phyloP scores from a whole-genome alignment of 805 yeast species.

The Suhomyces prunicola region DNA sequence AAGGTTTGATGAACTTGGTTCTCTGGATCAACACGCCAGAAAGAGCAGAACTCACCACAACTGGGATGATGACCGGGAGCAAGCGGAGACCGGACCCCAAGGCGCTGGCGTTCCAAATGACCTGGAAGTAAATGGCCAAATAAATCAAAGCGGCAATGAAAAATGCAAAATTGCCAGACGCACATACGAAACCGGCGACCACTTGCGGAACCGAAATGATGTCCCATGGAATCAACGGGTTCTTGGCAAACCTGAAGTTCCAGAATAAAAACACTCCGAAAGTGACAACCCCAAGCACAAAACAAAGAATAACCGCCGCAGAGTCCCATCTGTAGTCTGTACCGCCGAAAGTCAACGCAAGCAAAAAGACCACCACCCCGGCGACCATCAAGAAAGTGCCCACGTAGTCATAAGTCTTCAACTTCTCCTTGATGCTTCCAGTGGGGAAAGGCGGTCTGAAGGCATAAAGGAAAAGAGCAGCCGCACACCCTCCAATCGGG shows the following conservation, averaged over 20 bases:
- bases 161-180: slow-evolving; percentile 15
- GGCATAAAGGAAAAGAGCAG: slow-evolving; percentile 13
- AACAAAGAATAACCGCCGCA: slow-evolving; percentile 21
- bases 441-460: slow-evolving; percentile 20
- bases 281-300: slow-evolving; percentile 20
- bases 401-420: slow-evolving; percentile 17
- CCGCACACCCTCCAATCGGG: slow-evolving; percentile 22
- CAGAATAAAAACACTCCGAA: slow-evolving; percentile 15
- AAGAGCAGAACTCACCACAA: slow-evolving; percentile 33
- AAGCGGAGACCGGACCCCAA: slow-evolving; percentile 45
- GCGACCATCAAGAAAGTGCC: slow-evolving; percentile 18
- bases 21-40: slow-evolving; percentile 39
- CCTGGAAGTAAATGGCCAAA: slow-evolving; percentile 49
- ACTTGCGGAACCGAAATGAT: slow-evolving; percentile 13
- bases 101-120: slow-evolving; percentile 38
- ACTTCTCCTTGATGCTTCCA: slow-evolving; percentile 10
- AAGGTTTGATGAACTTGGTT: slow-evolving; percentile 41
- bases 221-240: slow-evolving; percentile 18
- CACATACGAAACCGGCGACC: slow-evolving; percentile 11
- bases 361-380: slow-evolving; percentile 21
- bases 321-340: slow-evolving; percentile 19
- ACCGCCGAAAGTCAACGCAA: slow-evolving; percentile 24
- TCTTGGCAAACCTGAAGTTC: slow-evolving; percentile 15
- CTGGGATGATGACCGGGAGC: slow-evolving; percentile 41
- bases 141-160: slow-evolving; percentile 23